Base-by-base conservation (phyloP, 2,329 filamentous ascomycete species). In the Zalaria obscura region DNA sequence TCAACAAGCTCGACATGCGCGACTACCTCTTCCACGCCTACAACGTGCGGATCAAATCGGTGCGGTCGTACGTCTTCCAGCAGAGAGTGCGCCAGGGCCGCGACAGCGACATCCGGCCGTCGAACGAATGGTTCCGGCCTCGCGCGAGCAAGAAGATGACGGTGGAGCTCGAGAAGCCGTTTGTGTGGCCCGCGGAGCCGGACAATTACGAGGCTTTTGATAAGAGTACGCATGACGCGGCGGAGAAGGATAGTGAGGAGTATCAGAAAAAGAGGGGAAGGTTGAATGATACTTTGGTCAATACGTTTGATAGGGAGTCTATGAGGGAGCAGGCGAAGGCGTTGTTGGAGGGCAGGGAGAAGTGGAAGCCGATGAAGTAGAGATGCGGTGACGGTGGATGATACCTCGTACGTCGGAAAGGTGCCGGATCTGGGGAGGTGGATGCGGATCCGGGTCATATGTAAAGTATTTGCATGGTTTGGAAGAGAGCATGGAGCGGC, bases 1-100 rank as follows among this genome's bases (percentile, higher is more conserved):
- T 95, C 71, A 93, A 86, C 71, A 98, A 98, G 67, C 80, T 96
- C 63, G 91, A 98, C 61, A 68, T 98, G 35, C 84, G 87, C 62
- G 88, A 95, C 68, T 98, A 96, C 68, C 80, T 98, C 47, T 83
- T 76, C 67, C 79, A 93, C 61, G 75, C 75, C 35, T 98, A 98
- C 70, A 72, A 74, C 46, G 79, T 96, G 47, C 73, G 79, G 48
- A 76, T 80, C 41, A 67, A 76, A 40, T 70, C 70, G 50, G 78
- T 96, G 47, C 83, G 89, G 47, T 87, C 83, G 40, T 89, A 76
- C 56, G 75, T 96, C 56, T 78, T 83, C 53, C 76, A 80, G 63
- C 72, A 77, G 58, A 75, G 73, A 37, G 61, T 80, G 31, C 73
- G 72, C 43, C 73, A 75, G 49, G 65, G 68, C 46, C 57, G 61